Conservation (phyloP, 768 basidiomycete species). For the Tylopilus vinaceipallidus region DNA sequence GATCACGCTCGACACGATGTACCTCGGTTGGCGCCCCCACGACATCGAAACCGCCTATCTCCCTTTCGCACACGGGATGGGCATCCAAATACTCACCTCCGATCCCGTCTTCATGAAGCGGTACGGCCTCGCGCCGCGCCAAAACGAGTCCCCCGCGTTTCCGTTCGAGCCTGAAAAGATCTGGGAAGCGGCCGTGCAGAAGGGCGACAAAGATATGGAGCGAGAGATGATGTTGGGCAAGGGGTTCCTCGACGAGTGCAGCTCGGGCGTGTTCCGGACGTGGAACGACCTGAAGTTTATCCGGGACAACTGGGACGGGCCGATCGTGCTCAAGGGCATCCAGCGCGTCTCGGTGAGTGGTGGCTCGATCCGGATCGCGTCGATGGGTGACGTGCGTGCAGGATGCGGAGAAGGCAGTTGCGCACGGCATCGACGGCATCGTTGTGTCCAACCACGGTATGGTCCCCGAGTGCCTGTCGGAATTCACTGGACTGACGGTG, state of each 20-base stretch:
- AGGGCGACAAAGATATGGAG: constrained; percentile 47
- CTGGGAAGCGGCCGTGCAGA: constrained; percentile 36
- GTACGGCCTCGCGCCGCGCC: constrained; percentile 42
- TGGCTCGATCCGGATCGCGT: neutral
- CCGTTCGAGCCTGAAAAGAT: constrained; percentile 56
- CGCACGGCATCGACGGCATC: constrained; percentile 42
- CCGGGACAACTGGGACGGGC: constrained; percentile 74
- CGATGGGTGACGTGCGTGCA: neutral
- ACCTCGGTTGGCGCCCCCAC: constrained; percentile 73
- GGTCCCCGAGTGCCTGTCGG: neutral
- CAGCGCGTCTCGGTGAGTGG: constrained; percentile 54
- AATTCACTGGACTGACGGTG: neutral
- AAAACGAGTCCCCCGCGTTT: constrained; percentile 43
- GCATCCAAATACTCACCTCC: constrained; percentile 62
- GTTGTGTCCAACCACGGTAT: constrained; percentile 44
- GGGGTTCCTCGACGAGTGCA: constrained; percentile 63
- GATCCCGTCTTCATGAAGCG: constrained; percentile 79
- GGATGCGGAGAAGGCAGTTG: constrained; percentile 53
- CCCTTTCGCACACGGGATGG: constrained; percentile 65
- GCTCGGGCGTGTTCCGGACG: constrained; percentile 57
- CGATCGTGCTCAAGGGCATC: constrained; percentile 76
- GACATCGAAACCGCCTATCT: constrained; percentile 65
- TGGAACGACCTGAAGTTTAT: constrained; percentile 76
- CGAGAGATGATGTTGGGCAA: constrained; percentile 45
- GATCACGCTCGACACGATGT: constrained; percentile 76